Evolutionary conservation across 2,329 filamentous ascomycete genomes (phyloP).

Genomic region (Curvularia sp.): DNA sequence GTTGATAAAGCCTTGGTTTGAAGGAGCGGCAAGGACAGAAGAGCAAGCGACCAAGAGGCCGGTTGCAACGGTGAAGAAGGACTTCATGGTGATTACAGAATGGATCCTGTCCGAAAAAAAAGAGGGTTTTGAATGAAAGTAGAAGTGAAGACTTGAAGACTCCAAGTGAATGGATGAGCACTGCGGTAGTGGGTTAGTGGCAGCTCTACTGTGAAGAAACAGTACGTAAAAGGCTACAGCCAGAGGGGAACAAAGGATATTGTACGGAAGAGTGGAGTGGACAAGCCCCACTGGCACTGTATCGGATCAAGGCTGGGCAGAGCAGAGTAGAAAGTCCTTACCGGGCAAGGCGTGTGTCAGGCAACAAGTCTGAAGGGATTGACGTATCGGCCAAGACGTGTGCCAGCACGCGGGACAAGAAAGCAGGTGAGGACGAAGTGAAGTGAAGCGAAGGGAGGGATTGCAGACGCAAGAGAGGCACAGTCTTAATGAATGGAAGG

Average conservation of each 20-base stretch:
- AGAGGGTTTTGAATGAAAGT: conserved; percentile 14
- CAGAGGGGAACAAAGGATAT: conserved; percentile 16
- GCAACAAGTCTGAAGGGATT: conserved; percentile 32
- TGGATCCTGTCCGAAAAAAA: conserved; percentile 36
- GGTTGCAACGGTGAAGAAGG: conserved; percentile 35
- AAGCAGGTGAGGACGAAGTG: conserved; percentile 24
- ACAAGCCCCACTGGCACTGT: conserved; percentile 12
- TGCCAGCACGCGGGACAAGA: conserved; percentile 46
- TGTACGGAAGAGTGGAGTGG: conserved; percentile 12
- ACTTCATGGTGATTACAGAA: conserved; percentile 43
- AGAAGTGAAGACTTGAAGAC: conserved; percentile 27
- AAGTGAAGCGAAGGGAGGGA: conserved; percentile 20
- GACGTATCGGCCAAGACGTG: conserved; percentile 49
- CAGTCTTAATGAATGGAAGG: conserved; percentile 44
- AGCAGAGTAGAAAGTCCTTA: neutral
- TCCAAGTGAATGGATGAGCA: conserved; percentile 32
- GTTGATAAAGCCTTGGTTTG: conserved; percentile 38
- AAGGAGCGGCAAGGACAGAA: conserved; percentile 27
- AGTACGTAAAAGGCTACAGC: conserved; percentile 9
- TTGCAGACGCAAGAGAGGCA: conserved; percentile 25
- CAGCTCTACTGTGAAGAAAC: conserved; percentile 21
- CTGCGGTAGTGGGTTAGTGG: conserved; percentile 33
- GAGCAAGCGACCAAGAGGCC: conserved; percentile 37
- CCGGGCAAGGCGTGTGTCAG: conserved; percentile 36
- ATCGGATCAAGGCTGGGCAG: neutral